Base-by-base conservation (phyloP, 2,329 filamentous ascomycete genomes). In the Paecilomyces formosus region DNA sequence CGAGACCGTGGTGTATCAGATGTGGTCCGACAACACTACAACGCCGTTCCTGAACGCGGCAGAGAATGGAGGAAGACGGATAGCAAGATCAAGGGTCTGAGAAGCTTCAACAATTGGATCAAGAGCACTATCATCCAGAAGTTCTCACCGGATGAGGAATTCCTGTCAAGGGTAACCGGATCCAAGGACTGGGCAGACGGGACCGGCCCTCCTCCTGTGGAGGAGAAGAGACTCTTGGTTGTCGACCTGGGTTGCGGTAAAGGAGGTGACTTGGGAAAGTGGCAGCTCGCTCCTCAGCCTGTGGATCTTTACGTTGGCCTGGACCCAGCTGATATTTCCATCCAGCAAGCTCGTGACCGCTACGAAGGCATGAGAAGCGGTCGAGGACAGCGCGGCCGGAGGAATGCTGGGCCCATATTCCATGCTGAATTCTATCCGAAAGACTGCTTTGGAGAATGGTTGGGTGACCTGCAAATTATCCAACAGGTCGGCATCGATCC, bases 81-180 rank as follows among this genome's bases (percentile, higher is more conserved):
- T 68, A 96, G 90, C 74, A 88, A 90, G 68, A 99, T 99, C 79
- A 96, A 95, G 77, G 94, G 94, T 0, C 79, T 99, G 56, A 86
- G 94, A 56, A 90, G 89, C 65, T 94, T 96, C 80, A 99, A 99
- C 78, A 99, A 99, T 75, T 99, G 94, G 94, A 85, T 99, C 76
- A 99, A 99, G 81, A 96, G 91, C 70, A 93, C 90, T 55, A 85
- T 97, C 65, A 97, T 99, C 65, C 92, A 97, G 72, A 97, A 96
- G 72, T 97, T 97, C 76, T 91, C 90, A 3, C 89, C 89, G 0
- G 86, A 88, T 63, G 89, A 93, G 72, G 86, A 90, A 61, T 87
- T 87, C 64, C 78, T 83, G 0, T 84, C 87, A 2, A 73, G 72
- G n/a, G 69, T 68, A 24, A 67, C 67, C 35, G 84, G 74, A 57